Evolutionary conservation across 805 yeast species (phyloP).

Genomic region (Wickerhamomyces alni): DNA sequence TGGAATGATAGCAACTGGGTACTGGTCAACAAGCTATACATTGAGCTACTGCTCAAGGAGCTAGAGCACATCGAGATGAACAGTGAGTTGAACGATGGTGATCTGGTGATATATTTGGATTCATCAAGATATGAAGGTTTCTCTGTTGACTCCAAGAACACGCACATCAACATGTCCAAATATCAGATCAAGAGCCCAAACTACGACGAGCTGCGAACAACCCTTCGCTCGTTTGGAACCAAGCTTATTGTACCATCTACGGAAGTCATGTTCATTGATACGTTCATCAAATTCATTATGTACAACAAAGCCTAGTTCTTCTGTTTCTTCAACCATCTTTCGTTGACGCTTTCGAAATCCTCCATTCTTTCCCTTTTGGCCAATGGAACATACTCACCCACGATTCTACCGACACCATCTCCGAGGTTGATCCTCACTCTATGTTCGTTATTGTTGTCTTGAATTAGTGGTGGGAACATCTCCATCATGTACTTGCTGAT

Average conservation of each 20-base stretch:
- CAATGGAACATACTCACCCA: slow-evolving; percentile 51
- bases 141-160: not conserved
- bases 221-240: not conserved
- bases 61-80: not conserved
- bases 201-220: not conserved
- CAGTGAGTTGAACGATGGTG: not conserved
- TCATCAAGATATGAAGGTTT: not conserved
- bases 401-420: slow-evolving; percentile 69
- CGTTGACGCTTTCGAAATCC: slow-evolving; percentile 64
- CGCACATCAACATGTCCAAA: not conserved
- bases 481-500: slow-evolving; percentile 32
- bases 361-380: slow-evolving; percentile 52
- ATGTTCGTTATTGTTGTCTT: slow-evolving; percentile 7
- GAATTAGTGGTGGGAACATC: slow-evolving; percentile 14
- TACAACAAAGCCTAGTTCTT: slow-evolving; percentile 2
- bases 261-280: slow-evolving; percentile 4
- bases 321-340: slow-evolving; percentile 46
- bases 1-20: slow-evolving; percentile 9
- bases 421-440: slow-evolving; percentile 50
- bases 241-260: not conserved
- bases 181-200: not conserved
- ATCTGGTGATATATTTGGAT: not conserved
- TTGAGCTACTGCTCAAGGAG: slow-evolving; percentile 4
- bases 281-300: slow-evolving; percentile 5
- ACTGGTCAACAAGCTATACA: slow-evolving; percentile 9